Base-by-base conservation (phyloP, 2,329 filamentous ascomycete species). In the Cladophialophora psammophila region DNA sequence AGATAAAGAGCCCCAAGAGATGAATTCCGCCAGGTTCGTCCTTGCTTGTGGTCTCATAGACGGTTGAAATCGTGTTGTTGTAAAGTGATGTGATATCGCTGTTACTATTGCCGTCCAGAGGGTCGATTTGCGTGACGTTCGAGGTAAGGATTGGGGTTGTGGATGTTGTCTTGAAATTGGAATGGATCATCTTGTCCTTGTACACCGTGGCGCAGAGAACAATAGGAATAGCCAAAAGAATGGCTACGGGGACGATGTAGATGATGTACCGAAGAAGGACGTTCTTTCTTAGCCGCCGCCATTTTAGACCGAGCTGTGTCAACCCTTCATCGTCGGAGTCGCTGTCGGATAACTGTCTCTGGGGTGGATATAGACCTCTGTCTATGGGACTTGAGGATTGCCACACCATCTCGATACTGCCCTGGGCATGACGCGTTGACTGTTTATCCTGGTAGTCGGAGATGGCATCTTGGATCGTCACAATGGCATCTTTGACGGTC, bases 161-260 rank as follows among this genome's bases (percentile, higher is more conserved):
- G 10, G 18, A 54, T 13, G 38, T 34, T 40, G 48, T 56, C 36
- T 57, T 54, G 52, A 62, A 53, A 13, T 12, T 45, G 56, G 57
- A 58, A 20, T 35, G 53, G 56, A 68, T 68, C 48, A 52, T 73
- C 38, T 64, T 63, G n/a, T 72, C 71, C 26, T 76, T 64, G 48
- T 75, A 74, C 31, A 75, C 69, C 3, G 67, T 69, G 7, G 67
- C 67, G 34, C 40, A 69, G 13, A 69, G 60, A 34, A 69, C 60
- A 38, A 69, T 66, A n/a, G 67, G 67, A 26, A 69, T 69, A 54
- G 61, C 60, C 54, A 69, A 38, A 10, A 69, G 50, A 1, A 66
- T 54, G n/a, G 67, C 67, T 7, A 69, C 67, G 5, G 67, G 67
- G 15, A 69, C 64, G n/a, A 69, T 66, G 60, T 69, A 69, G 26